Conservation (phyloP, 2,329 filamentous ascomycete genomes). For the Dothideomycetes sp. region DNA sequence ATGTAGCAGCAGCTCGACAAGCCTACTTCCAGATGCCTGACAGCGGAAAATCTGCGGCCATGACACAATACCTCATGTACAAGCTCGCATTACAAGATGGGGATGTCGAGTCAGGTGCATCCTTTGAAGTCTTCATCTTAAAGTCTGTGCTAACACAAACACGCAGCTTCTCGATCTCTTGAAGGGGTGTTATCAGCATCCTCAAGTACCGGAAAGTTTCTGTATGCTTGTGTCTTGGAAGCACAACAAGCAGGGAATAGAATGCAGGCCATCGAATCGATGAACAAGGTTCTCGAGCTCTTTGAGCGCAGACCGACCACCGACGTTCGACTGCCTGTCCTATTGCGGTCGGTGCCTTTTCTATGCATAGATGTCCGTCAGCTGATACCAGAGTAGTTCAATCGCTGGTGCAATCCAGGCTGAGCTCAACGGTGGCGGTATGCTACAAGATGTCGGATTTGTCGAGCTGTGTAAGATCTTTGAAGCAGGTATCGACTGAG, state of each 20-base stretch:
- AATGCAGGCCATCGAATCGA: constrained; percentile 47
- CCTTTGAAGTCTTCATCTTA: background rate
- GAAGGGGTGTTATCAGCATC: constrained; percentile 47
- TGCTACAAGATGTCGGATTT: constrained; percentile 21
- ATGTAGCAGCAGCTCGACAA: constrained; percentile 45
- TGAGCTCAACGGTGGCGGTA: constrained; percentile 31
- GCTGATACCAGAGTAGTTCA: constrained; percentile 33
- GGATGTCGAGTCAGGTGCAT: constrained; percentile 39
- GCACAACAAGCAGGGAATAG: constrained; percentile 59
- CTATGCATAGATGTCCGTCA: constrained; percentile 14
- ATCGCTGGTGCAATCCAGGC: constrained; percentile 30
- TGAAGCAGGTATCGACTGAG: constrained; percentile 43
- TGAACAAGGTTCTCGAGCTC: constrained; percentile 53
- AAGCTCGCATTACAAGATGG: constrained; percentile 55
- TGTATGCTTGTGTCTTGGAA: constrained; percentile 75
- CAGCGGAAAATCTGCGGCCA: constrained; percentile 48
- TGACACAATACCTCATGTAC: constrained; percentile 67
- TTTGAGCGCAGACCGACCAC: constrained; percentile 40
- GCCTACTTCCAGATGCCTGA: constrained; percentile 53
- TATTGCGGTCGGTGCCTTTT: constrained; percentile 44
- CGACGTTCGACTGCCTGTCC: constrained; percentile 50
- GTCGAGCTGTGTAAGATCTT: constrained; percentile 48
- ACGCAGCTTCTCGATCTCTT: constrained; percentile 50
- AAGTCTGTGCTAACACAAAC: background rate
- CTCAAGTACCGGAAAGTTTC: constrained; percentile 46